Conservation (phyloP, 768 basidiomycete species). For the Mycena maculata region DNA sequence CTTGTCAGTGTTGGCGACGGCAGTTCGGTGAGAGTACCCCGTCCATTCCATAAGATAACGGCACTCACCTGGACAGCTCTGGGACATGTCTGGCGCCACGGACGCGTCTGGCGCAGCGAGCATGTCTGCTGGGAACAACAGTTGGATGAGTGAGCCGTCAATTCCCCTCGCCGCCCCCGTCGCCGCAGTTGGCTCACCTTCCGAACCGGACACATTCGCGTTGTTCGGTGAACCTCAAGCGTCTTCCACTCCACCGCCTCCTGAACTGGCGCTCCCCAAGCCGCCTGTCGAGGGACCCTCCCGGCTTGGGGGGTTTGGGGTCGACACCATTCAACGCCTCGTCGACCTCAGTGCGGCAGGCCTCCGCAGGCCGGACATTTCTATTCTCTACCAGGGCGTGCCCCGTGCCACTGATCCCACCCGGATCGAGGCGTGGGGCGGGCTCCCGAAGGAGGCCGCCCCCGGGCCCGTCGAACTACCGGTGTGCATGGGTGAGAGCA, state of each 20-base stretch:
- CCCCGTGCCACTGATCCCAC: neutral
- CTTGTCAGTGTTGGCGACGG: neutral
- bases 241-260: neutral
- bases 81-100: neutral
- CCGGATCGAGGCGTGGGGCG: neutral
- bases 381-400: neutral
- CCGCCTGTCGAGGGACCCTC: neutral
- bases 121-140: too few relatives aligned
- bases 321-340: neutral
- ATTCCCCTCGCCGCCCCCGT: neutral
- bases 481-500: constrained; percentile 12
- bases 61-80: neutral
- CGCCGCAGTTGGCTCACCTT: neutral
- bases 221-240: neutral
- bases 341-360: neutral
- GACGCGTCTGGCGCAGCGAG: too few relatives aligned
- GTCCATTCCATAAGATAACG: neutral
- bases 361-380: constrained; percentile 5
- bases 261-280: neutral
- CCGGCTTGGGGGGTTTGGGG: neutral
- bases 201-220: neutral
- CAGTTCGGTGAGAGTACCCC: neutral
- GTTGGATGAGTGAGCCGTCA: too few relatives aligned
- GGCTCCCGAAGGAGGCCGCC: neutral
- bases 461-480: constrained; percentile 2